These are phyloP conservation scores for Galeopsis tetrahit DNA, from an alignment of 257 asterid genomes.

Conservation along the genomic window DNA sequence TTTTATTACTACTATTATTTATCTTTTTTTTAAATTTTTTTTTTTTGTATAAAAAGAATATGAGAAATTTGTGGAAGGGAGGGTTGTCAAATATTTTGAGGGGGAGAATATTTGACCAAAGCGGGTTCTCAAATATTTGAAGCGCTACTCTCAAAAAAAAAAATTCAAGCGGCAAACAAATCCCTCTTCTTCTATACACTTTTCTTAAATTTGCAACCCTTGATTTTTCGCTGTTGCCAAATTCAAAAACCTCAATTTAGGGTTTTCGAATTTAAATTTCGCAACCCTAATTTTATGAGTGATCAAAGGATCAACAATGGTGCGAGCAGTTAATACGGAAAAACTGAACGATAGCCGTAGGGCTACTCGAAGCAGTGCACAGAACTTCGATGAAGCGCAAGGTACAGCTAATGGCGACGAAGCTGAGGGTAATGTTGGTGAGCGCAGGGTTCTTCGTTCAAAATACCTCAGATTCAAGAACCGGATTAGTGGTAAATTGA, in stretches of 20 bases:
- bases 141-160: not conserved
- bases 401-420: slow-evolving; percentile 29
- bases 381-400: slow-evolving; percentile 30
- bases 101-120: not conserved
- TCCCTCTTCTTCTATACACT: slow-evolving; percentile 28
- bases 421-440: slow-evolving; percentile 32
- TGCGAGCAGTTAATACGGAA: slow-evolving; percentile 46
- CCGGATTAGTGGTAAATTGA: slow-evolving; percentile 48
- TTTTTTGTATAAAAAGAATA: not conserved
- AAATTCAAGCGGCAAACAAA: slow-evolving; percentile 4
- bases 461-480: slow-evolving; percentile 52
- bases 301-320: slow-evolving; percentile 28
- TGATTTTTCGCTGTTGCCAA: not conserved
- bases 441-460: slow-evolving; percentile 54
- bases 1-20: too few relatives aligned
- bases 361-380: slow-evolving; percentile 38
- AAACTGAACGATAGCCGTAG: slow-evolving; percentile 30
- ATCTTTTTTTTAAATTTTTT: too few relatives aligned
- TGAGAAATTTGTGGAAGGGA: not conserved
- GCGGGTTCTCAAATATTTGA: slow-evolving; percentile 27
- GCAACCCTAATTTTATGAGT: slow-evolving; percentile 35
- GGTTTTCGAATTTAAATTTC: not conserved
- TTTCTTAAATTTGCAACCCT: not conserved
- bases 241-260: slow-evolving; percentile 15
- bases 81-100: not conserved